Evolutionary conservation across 371 early-diverging fungal genomes (phyloP), one percentile per base, ranked within the genome.

Genomic region (Apophysomyces trapeziformis): DNA sequence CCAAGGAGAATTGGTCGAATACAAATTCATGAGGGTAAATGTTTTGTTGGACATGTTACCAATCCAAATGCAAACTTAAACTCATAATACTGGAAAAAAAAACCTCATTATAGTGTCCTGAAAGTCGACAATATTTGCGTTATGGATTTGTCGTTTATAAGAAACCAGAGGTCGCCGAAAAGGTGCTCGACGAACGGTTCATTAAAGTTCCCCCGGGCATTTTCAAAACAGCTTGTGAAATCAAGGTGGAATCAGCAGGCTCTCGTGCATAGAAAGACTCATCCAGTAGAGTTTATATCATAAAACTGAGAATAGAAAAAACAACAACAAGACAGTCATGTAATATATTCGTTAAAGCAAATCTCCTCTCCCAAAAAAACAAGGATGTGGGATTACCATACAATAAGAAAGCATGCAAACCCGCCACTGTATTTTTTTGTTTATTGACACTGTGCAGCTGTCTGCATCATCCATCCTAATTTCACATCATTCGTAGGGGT

Each of bases 111-210:
- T 41, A 73, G 73, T 73, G 73, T 26, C 69, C 73, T 14, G 73
- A 73, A 58, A 73, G 67, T 21, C 73, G 65, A 32, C 46, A 58
- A 35, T 73, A 73, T 58, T 61, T 73, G 5, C 58, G 50, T 37
- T 69, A 68, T 21, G 73, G 73, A 12, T 73, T 69, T 65, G 70
- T 69, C 11, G 63, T 67, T 18, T 73, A 64, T 47, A 69, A 69
- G 41, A 37, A 69, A 13, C 56, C 60, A 44, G 68, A 67, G 37
- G 65, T 60, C 14, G 69, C 67, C 18, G 38, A 64, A 47, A 60
- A 61, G 21, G 73, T 62, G 38, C 16, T 66, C 45, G 32, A 60
- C 16, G 59, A 66, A 44, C 54, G 64, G 32, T 72, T 72, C 45
- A 56, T 72, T 47, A 62, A 66, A 54, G 66, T 72, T 36, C 56